phyloP scores from a whole-genome alignment of 2,329 filamentous ascomycete species.

The Cytospora chrysosperma region DNA sequence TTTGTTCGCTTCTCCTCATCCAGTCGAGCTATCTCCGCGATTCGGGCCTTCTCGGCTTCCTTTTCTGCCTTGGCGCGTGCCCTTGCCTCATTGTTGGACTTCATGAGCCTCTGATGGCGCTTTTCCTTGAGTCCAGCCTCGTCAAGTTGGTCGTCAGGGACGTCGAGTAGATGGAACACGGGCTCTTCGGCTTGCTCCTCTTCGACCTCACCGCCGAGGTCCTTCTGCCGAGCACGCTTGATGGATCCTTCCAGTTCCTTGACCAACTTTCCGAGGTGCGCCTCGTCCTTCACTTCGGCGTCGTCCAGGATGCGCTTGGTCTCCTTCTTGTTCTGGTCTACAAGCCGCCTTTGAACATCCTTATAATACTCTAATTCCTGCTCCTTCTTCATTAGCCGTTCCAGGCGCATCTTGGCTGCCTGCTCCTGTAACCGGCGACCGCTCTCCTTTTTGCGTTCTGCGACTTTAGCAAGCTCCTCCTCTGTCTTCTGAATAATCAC shows the following conservation, averaged over 20 bases:
- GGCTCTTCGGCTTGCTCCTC: constrained; percentile 77
- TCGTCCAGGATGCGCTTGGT: constrained; percentile 80
- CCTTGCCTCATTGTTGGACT: constrained; percentile 90
- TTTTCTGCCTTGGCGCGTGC: constrained; percentile 95
- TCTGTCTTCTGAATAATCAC: constrained; percentile 88
- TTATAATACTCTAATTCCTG: constrained; percentile 94
- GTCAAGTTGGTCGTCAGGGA: constrained; percentile 89
- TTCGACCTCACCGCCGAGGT: constrained; percentile 78
- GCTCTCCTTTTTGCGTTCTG: constrained; percentile 93
- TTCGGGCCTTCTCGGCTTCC: constrained; percentile 81
- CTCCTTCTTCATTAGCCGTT: constrained; percentile 94
- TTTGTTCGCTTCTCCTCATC: constrained; percentile 83
- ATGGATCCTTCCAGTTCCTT: constrained; percentile 90
- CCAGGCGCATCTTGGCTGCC: constrained; percentile 93
- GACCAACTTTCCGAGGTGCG: constrained; percentile 77
- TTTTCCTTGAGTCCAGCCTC: constrained; percentile 91
- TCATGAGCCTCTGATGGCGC: constrained; percentile 86
- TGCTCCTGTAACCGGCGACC: constrained; percentile 90
- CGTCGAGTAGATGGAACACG: constrained; percentile 83
- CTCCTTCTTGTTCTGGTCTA: constrained; percentile 85
- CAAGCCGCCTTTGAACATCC: constrained; percentile 70
- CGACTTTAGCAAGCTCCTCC: constrained; percentile 85
- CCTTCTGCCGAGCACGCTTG: constrained; percentile 86
- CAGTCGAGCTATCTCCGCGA: constrained; percentile 77
- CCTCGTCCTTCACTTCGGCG: constrained; percentile 90